phyloP scores from a whole-genome alignment of 2,329 filamentous ascomycete genomes.

The Cladophialophora bantiana region DNA sequence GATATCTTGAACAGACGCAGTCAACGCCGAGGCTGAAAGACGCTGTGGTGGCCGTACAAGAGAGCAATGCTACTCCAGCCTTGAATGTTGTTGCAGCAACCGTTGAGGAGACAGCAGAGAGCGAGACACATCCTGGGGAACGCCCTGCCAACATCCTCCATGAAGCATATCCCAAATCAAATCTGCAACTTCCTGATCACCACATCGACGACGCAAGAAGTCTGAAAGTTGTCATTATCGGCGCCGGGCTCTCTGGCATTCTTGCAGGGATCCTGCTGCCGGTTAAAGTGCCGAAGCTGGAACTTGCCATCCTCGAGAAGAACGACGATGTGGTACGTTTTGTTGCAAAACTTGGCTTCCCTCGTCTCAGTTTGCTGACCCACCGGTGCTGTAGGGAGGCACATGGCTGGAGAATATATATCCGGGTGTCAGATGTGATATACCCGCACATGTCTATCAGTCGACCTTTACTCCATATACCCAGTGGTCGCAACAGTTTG shows the following conservation, averaged over 20 bases:
- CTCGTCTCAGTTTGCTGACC: background rate
- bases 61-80: background rate
- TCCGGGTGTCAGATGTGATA: slow-evolving; percentile 41
- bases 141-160: slow-evolving; percentile 19
- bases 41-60: background rate
- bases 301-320: slow-evolving; percentile 35
- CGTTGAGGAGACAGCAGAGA: background rate
- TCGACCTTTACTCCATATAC: slow-evolving; percentile 39
- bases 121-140: background rate
- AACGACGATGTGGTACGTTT: slow-evolving; percentile 35
- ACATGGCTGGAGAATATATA: slow-evolving; percentile 47
- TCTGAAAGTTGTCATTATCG: slow-evolving; percentile 48
- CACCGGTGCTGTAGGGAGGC: slow-evolving; percentile 37
- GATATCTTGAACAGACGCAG: slow-evolving; percentile 1
- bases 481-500: slow-evolving; percentile 39
- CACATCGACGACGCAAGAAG: slow-evolving; percentile 46
- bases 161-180: slow-evolving; percentile 16
- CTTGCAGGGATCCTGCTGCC: slow-evolving; percentile 49
- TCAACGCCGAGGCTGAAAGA: background rate
- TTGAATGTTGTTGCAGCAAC: background rate
- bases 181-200: slow-evolving; percentile 42
- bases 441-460: slow-evolving; percentile 39
- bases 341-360: background rate
- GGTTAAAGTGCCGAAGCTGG: slow-evolving; percentile 47
- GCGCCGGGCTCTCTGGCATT: slow-evolving; percentile 51